Evolutionary conservation across 306 rosid species (phyloP).

Genomic region (Prosopis cineraria): DNA sequence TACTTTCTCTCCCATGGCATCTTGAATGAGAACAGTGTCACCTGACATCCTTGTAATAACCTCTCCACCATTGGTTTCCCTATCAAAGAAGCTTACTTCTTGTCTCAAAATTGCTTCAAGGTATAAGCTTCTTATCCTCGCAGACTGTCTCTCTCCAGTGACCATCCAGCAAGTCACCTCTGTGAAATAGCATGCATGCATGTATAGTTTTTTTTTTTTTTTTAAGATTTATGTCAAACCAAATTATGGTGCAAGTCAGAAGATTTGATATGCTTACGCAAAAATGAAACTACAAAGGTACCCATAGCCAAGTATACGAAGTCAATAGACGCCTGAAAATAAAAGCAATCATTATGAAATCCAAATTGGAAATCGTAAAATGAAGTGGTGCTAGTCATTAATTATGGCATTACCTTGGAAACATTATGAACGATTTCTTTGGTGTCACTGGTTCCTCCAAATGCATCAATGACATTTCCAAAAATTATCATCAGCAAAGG

Average conservation of each 20-base stretch:
- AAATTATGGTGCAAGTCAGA: not conserved
- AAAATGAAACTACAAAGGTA: conserved; percentile 9
- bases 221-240: not conserved
- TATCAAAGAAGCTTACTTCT: conserved; percentile 80
- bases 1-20: conserved; percentile 96
- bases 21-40: conserved; percentile 85
- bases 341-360: not conserved
- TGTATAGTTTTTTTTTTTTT: not conserved
- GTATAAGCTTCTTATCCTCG: conserved; percentile 77
- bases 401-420: conserved; percentile 51
- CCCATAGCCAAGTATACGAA: conserved; percentile 22
- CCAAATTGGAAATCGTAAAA: not conserved
- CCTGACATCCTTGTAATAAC: conserved; percentile 87
- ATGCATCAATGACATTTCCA: conserved; percentile 53
- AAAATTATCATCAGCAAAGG: conserved; percentile 55
- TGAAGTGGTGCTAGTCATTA: not conserved
- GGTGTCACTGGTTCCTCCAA: conserved; percentile 43
- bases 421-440: conserved; percentile 38
- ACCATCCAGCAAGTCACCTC: conserved; percentile 91
- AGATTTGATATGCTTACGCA: conserved; percentile 6
- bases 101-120: conserved; percentile 84
- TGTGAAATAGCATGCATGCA: conserved; percentile 35
- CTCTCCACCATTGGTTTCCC: conserved; percentile 74
- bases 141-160: conserved; percentile 88
- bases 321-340: not conserved